A percentile compares a stretch with the other conserved stretches of the same genome.
Conservation (phyloP, 1,284 basidiomycete species). For the Puccinia triticina region DNA sequence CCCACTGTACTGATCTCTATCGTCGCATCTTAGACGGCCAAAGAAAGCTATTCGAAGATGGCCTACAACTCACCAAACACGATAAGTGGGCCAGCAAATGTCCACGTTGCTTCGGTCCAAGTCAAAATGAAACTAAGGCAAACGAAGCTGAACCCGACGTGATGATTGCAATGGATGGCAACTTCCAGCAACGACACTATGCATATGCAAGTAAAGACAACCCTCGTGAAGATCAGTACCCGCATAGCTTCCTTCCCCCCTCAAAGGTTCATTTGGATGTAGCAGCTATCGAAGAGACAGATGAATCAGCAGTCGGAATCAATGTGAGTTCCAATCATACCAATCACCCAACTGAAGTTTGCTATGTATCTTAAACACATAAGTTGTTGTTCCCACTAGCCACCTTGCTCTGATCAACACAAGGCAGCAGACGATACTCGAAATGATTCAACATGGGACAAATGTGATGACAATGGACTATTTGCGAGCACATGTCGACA, state of each 20-base stretch:
- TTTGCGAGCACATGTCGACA: constrained; percentile 26
- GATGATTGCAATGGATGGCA: too few species aligned
- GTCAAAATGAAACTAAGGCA: too few species aligned
- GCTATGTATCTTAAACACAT: too few species aligned
- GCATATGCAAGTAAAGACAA: too few species aligned
- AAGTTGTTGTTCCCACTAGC: background rate
- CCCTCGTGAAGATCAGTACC: too few species aligned
- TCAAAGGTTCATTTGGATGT: background rate
- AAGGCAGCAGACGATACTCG: too few species aligned
- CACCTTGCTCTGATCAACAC: constrained; percentile 19
- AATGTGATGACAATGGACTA: constrained; percentile 9
- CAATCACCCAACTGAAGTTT: too few species aligned
- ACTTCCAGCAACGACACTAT: too few species aligned
- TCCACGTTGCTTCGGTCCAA: too few species aligned
- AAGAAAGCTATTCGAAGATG: background rate
- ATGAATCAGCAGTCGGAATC: background rate
- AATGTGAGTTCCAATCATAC: background rate
- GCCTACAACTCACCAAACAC: background rate
- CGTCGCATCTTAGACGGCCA: background rate
- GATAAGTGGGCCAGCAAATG: constrained; percentile 28
- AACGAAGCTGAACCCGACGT: too few species aligned
- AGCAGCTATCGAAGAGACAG: background rate
- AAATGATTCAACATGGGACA: too few species aligned
- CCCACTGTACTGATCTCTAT: background rate
- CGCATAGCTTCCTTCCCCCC: background rate